A percentile compares a stretch with the other conserved stretches of the same genome.
These are phyloP conservation scores for Cryptococcus amylolentus DNA, from an alignment of 1,284 basidiomycete genomes.

Conservation along the genomic window DNA sequence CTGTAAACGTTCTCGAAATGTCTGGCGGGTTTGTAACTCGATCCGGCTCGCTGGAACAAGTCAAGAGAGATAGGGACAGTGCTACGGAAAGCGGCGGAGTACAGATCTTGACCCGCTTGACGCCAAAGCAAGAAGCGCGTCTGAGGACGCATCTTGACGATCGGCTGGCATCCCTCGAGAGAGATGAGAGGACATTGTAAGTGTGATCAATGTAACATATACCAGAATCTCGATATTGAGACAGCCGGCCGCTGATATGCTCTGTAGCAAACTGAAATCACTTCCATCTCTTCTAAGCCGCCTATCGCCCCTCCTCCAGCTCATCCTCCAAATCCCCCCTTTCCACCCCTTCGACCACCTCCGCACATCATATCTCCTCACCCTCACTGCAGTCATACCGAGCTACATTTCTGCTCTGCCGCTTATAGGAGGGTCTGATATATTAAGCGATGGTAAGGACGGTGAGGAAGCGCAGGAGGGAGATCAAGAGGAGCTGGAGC, in stretches of 20 bases:
- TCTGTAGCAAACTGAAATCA: conserved; percentile 21
- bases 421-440: conserved; percentile 4
- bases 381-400: conserved; percentile 17
- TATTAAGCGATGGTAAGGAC: background rate
- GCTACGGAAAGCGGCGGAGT: background rate
- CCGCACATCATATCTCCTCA: conserved; percentile 32
- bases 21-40: conserved; percentile 1
- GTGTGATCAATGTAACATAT: background rate
- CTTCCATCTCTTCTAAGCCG: conserved; percentile 20
- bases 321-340: conserved; percentile 34
- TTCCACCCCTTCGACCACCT: conserved; percentile 18
- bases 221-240: background rate
- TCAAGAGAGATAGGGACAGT: background rate
- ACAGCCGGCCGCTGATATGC: background rate
- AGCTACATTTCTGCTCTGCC: conserved; percentile 25
- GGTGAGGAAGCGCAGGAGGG: background rate
- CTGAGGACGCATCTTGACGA: conserved; percentile 30
- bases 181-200: conserved; percentile 35
- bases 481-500: background rate
- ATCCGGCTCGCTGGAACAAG: background rate
- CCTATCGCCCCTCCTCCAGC: conserved; percentile 22
- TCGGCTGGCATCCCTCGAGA: conserved; percentile 21
- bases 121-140: conserved; percentile 19
- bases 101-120: conserved; percentile 13
- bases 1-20: background rate